phyloP scores from a whole-genome alignment of 2,329 filamentous ascomycete species.

The Ophiocordyceps unilateralis region DNA sequence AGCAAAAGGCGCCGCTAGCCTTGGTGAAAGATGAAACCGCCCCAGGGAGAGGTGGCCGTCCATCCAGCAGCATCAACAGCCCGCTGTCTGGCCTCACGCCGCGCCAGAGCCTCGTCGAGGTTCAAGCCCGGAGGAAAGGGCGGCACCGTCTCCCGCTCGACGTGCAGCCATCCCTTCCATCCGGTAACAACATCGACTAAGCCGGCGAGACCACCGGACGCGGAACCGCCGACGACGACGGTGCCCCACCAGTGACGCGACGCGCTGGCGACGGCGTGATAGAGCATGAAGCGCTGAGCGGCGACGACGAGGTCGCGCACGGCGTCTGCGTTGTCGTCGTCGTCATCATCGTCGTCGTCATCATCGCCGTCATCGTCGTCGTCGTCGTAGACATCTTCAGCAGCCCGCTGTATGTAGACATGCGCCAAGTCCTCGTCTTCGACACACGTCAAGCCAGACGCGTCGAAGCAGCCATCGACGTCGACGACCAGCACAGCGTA shows the following conservation, averaged over 20 bases:
- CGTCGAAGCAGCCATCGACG: conserved; percentile 35
- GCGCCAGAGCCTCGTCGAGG: conserved; percentile 26
- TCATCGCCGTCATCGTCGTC: not conserved
- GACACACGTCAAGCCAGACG: conserved; percentile 23
- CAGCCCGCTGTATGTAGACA: conserved; percentile 30
- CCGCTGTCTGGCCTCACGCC: conserved; percentile 19
- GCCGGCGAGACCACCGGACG: conserved; percentile 5
- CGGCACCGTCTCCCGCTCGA: conserved; percentile 23
- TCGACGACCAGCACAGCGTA: conserved; percentile 39
- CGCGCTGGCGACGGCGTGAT: conserved; percentile 25
- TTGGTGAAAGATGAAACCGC: conserved; percentile 24
- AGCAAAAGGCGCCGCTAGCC: not conserved
- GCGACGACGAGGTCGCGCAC: conserved; percentile 20
- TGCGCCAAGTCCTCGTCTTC: conserved; percentile 28
- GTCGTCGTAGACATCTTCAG: conserved; percentile 9
- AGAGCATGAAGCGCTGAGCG: conserved; percentile 31
- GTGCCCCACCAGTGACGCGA: conserved; percentile 40
- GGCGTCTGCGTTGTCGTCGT: conserved; percentile 4
- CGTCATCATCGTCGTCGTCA: not conserved
- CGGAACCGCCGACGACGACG: conserved; percentile 23
- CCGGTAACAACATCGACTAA: conserved; percentile 15
- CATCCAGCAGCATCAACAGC: conserved; percentile 26
- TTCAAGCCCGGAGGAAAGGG: conserved; percentile 22
- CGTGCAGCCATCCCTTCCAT: conserved; percentile 33
- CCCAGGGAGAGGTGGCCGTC: conserved; percentile 31